These are phyloP conservation scores for Quercus parvula DNA, from an alignment of 306 rosid genomes.

Conservation along the genomic window DNA sequence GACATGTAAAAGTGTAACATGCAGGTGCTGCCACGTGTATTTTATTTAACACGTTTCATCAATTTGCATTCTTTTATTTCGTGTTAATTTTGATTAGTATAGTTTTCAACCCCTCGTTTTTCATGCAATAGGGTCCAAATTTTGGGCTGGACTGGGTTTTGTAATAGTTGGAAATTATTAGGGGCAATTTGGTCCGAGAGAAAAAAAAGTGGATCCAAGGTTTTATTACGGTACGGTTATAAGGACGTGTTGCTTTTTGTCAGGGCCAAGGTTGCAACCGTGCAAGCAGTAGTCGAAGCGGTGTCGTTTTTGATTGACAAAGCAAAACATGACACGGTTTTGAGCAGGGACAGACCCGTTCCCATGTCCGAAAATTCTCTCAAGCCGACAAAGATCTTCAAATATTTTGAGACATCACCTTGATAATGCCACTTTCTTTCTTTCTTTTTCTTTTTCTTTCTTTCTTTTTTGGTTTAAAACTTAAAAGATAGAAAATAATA, in stretches of 20 bases:
- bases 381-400: conserved; percentile 47
- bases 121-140: conserved; percentile 17
- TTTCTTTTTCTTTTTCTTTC: too few species aligned
- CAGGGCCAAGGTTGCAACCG: background rate
- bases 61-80: conserved; percentile 1
- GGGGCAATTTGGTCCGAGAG: conserved; percentile 22
- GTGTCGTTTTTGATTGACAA: conserved; percentile 18
- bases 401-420: conserved; percentile 6
- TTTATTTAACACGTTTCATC: conserved; percentile 28
- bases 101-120: background rate
- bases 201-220: background rate
- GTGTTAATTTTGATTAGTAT: conserved; percentile 43
- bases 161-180: background rate
- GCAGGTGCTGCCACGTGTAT: conserved; percentile 27
- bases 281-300: conserved; percentile 7
- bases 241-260: background rate
- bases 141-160: background rate
- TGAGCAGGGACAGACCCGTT: conserved; percentile 6
- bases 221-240: conserved; percentile 20
- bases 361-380: conserved; percentile 32
- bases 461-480: too few species aligned
- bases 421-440: background rate
- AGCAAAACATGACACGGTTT: background rate
- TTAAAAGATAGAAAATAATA: too few species aligned
- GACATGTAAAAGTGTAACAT: background rate